A percentile compares a stretch with the other conserved stretches of the same genome.
Conservation (phyloP, 495 filamentous ascomycete species). For the Xylaria acuta region DNA sequence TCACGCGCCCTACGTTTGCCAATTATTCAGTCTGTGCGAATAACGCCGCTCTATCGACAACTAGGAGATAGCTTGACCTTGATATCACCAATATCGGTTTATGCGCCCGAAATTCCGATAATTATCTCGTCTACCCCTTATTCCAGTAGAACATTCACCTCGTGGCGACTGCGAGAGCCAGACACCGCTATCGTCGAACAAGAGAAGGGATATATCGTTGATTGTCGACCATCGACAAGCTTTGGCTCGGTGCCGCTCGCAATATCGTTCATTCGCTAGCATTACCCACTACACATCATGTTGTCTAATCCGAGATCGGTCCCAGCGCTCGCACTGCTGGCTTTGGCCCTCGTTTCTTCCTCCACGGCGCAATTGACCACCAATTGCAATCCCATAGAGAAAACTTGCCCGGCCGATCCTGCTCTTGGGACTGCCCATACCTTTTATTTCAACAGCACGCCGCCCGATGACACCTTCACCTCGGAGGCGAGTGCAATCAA, state of each 20-base stretch:
- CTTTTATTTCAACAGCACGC: slow-evolving; percentile 70
- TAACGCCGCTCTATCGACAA: background rate
- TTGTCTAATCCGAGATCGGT: slow-evolving; percentile 37
- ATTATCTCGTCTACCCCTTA: background rate
- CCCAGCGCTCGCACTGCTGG: slow-evolving; percentile 52
- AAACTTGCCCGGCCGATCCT: slow-evolving; percentile 66
- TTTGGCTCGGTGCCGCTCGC: slow-evolving; percentile 18
- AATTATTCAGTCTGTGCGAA: background rate
- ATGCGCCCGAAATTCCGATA: background rate
- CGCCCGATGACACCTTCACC: slow-evolving; percentile 64
- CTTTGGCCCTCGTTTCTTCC: slow-evolving; percentile 44
- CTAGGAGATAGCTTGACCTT: background rate
- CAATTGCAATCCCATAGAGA: slow-evolving; percentile 69
- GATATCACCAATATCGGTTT: background rate
- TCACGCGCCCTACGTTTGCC: background rate
- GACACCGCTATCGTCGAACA: background rate
- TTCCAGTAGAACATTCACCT: background rate
- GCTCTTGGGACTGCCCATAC: slow-evolving; percentile 64
- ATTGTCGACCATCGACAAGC: background rate
- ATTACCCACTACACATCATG: slow-evolving; percentile 35
- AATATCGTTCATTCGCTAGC: background rate
- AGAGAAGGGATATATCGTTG: too few relatives aligned
- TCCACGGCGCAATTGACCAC: slow-evolving; percentile 68
- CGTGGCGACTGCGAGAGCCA: background rate
- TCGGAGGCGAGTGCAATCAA: slow-evolving; percentile 63